These are phyloP conservation scores for Penicillium canariense DNA, from an alignment of 495 filamentous ascomycete species.

Conservation along the genomic window DNA sequence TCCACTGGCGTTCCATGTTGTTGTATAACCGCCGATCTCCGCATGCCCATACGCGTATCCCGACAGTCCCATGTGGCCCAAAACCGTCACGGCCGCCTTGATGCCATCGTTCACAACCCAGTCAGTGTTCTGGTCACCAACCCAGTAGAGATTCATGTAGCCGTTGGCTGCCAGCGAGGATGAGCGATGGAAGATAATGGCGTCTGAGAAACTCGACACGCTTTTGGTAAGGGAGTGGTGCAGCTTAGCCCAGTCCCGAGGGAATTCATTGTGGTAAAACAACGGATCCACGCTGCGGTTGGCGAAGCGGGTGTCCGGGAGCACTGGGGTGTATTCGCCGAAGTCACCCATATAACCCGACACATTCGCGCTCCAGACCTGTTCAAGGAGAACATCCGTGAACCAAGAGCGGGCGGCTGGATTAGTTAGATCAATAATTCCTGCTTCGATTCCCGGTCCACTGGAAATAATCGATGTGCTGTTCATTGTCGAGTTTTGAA, in stretches of 20 bases:
- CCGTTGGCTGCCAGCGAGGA: constrained; percentile 21
- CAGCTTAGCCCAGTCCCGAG: constrained; percentile 24
- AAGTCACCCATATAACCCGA: constrained; percentile 29
- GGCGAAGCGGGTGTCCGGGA: constrained; percentile 17
- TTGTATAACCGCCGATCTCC: constrained; percentile 28
- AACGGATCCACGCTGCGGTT: constrained; percentile 22
- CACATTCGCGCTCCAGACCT: constrained; percentile 26
- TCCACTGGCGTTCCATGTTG: constrained; percentile 17
- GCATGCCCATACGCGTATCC: constrained; percentile 25
- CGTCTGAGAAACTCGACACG: constrained; percentile 18
- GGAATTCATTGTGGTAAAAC: constrained; percentile 26
- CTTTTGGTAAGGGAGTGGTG: constrained; percentile 21
- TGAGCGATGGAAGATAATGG: constrained; percentile 25
- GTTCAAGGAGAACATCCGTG: constrained; percentile 18
- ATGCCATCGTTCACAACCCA: constrained; percentile 30
- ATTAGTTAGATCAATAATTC: constrained; percentile 27
- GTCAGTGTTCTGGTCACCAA: constrained; percentile 24
- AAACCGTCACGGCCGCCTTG: constrained; percentile 25
- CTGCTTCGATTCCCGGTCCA: constrained; percentile 23
- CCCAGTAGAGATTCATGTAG: constrained; percentile 29
- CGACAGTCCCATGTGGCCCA: constrained; percentile 29
- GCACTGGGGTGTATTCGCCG: constrained; percentile 26
- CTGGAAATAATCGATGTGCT: constrained; percentile 25
- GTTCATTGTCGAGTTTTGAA: constrained; percentile 25
- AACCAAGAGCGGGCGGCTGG: constrained; percentile 21